phyloP scores from a whole-genome alignment of 805 yeast species.

The Myxozyma melibiosi region DNA sequence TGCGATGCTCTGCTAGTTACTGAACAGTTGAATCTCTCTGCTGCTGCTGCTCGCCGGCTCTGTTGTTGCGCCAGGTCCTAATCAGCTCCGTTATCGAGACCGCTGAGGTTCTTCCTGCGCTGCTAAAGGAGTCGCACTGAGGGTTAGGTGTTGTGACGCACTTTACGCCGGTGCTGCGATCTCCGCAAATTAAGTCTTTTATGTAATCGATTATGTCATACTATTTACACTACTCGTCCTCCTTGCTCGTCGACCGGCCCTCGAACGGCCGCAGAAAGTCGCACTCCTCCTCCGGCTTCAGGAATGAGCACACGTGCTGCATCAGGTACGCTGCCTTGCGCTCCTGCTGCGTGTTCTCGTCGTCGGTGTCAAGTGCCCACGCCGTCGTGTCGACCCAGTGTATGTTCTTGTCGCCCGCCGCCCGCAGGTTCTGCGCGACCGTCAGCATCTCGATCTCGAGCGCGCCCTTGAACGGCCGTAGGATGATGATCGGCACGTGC shows the following conservation, averaged over 20 bases:
- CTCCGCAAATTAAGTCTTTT: neutral
- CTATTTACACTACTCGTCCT: neutral
- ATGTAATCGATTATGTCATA: neutral
- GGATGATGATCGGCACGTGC: conserved; percentile 25
- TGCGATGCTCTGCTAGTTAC: too few species aligned
- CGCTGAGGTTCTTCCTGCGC: neutral
- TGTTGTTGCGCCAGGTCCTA: neutral
- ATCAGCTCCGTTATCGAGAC: neutral
- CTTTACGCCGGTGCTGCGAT: neutral
- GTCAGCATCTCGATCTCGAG: conserved; percentile 27
- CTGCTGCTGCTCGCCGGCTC: neutral
- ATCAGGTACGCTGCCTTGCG: conserved; percentile 23
- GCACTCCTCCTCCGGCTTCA: conserved; percentile 17
- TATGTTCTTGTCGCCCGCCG: conserved; percentile 26
- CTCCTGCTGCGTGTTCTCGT: conserved; percentile 7
- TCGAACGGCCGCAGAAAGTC: conserved; percentile 29
- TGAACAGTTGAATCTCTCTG: too few species aligned
- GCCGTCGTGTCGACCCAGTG: conserved; percentile 31
- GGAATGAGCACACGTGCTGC: conserved; percentile 28
- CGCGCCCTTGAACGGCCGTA: conserved; percentile 28
- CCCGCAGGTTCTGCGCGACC: conserved; percentile 22
- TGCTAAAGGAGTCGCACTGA: neutral
- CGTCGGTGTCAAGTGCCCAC: conserved; percentile 21
- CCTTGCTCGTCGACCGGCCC: conserved; percentile 9
- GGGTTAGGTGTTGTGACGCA: neutral